Percentiles rank a stretch among this genome's conserved stretches.
Evolutionary conservation across 2,329 filamentous ascomycete genomes (phyloP).

Genomic region (Diatrype stigma): DNA sequence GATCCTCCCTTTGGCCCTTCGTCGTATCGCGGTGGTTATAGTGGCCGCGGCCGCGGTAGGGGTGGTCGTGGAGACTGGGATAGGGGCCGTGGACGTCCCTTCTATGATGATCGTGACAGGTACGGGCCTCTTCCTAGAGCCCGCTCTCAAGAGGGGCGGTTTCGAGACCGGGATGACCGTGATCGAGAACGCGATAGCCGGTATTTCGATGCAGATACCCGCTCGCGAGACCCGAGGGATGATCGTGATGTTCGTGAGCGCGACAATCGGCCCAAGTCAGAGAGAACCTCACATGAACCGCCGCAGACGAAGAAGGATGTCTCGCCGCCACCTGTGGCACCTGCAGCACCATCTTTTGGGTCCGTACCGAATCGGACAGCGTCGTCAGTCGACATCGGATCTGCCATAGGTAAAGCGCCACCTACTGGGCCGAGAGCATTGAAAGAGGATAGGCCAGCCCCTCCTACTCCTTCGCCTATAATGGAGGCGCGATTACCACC

Average conservation of each 20-base stretch:
- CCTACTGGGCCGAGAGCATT: conserved; percentile 52
- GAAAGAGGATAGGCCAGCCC: conserved; percentile 44
- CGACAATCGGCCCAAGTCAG: conserved; percentile 42
- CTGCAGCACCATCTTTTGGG: conserved; percentile 55
- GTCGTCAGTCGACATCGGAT: conserved; percentile 30
- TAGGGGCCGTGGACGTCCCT: conserved; percentile 44
- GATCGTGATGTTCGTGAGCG: conserved; percentile 43
- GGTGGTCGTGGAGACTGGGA: conserved; percentile 50
- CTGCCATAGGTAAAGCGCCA: conserved; percentile 42
- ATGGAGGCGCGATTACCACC: conserved; percentile 34
- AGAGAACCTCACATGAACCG: conserved; percentile 48
- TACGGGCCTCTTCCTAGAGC: conserved; percentile 47
- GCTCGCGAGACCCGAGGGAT: conserved; percentile 43
- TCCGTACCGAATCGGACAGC: conserved; percentile 46
- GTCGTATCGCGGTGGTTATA: conserved; percentile 53
- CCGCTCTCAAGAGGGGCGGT: conserved; percentile 61
- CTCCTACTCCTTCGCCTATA: conserved; percentile 35
- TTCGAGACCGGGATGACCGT: conserved; percentile 45
- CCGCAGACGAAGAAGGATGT: conserved; percentile 45
- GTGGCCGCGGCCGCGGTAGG: conserved; percentile 50
- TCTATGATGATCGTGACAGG: conserved; percentile 59
- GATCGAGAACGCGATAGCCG: conserved; percentile 34
- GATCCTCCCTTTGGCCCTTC: conserved; percentile 58
- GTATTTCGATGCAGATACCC: conserved; percentile 32
- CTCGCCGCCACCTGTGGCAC: conserved; percentile 54